Evolutionary conservation across 2,329 filamentous ascomycete species (phyloP).

Genomic region (Paramyrothecium sp.): DNA sequence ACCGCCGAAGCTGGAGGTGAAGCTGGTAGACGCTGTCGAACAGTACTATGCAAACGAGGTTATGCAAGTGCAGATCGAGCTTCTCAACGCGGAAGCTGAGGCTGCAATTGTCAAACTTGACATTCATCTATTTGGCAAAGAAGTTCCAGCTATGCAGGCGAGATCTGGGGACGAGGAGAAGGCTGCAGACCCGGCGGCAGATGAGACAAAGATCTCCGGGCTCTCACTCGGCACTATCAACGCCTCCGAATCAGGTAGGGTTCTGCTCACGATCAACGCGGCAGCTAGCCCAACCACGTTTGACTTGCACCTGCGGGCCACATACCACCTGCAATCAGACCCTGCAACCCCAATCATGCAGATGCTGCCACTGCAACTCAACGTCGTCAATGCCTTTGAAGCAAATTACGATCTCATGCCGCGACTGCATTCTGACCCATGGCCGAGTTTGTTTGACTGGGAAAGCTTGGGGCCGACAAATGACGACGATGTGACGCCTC

Average conservation of each 20-base stretch:
- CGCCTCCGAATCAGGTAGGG: conserved; percentile 38
- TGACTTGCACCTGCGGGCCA: conserved; percentile 69
- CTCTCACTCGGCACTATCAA: conserved; percentile 46
- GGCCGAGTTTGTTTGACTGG: conserved; percentile 83
- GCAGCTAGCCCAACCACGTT: conserved; percentile 53
- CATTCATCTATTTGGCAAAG: conserved; percentile 62
- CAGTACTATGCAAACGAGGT: conserved; percentile 86
- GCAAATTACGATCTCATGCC: conserved; percentile 87
- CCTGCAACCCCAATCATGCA: conserved; percentile 79
- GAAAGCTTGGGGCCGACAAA: conserved; percentile 40
- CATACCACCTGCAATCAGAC: conserved; percentile 79
- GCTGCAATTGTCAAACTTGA: conserved; percentile 71
- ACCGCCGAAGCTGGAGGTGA: conserved; percentile 86
- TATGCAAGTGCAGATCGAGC: conserved; percentile 65
- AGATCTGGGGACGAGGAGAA: conserved; percentile 31
- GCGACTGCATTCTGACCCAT: conserved; percentile 71
- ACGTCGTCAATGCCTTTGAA: conserved; percentile 82
- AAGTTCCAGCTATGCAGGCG: conserved; percentile 45
- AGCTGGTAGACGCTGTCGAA: conserved; percentile 56
- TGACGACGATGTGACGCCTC: conserved; percentile 26
- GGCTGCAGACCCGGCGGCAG: conserved; percentile 29
- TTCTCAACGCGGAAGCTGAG: conserved; percentile 82
- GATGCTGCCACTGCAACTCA: conserved; percentile 64
- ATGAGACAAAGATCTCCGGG: conserved; percentile 41
- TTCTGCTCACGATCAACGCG: conserved; percentile 50